These are phyloP conservation scores for Phytophthora brassicae DNA, from an alignment of 352 stramenopile genomes.

Conservation along the genomic window DNA sequence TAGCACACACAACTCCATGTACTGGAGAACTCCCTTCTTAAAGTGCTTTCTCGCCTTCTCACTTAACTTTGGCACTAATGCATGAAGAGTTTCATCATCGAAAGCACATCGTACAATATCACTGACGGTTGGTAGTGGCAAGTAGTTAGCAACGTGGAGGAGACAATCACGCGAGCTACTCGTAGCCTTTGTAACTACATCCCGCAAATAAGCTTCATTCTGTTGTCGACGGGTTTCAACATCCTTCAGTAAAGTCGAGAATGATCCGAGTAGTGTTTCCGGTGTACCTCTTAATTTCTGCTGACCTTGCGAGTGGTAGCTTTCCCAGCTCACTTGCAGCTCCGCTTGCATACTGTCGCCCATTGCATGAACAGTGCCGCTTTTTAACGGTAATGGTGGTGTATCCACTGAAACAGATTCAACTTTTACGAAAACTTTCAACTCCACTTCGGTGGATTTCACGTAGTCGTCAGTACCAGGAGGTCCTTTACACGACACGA, in stretches of 20 bases:
- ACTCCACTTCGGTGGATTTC: constrained; percentile 12
- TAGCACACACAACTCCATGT: constrained; percentile 71
- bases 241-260: constrained; percentile 15
- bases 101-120: constrained; percentile 47
- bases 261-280: constrained; percentile 3
- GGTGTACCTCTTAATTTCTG: constrained; percentile 2
- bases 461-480: constrained; percentile 25
- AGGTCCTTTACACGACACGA: constrained; percentile 1
- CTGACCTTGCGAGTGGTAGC: constrained; percentile 30
- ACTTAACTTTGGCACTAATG: constrained; percentile 32
- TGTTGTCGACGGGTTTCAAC: constrained; percentile 15
- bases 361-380: constrained; percentile 26
- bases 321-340: constrained; percentile 44
- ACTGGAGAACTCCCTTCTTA: constrained; percentile 22
- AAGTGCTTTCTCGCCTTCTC: constrained; percentile 16
- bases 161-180: constrained; percentile 19
- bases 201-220: constrained; percentile 26
- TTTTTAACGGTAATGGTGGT: constrained; percentile 27
- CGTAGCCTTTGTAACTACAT: constrained; percentile 1
- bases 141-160: constrained; percentile 26
- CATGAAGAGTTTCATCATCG: constrained; percentile 34
- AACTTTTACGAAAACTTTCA: constrained; percentile 16
- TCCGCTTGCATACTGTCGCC: constrained; percentile 41
- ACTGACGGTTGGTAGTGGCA: constrained; percentile 26
- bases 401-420: background rate